Percentiles rank a stretch among this genome's conserved stretches.
phyloP scores from a whole-genome alignment of 2,329 filamentous ascomycete genomes.

The Fusarium veterinarium region DNA sequence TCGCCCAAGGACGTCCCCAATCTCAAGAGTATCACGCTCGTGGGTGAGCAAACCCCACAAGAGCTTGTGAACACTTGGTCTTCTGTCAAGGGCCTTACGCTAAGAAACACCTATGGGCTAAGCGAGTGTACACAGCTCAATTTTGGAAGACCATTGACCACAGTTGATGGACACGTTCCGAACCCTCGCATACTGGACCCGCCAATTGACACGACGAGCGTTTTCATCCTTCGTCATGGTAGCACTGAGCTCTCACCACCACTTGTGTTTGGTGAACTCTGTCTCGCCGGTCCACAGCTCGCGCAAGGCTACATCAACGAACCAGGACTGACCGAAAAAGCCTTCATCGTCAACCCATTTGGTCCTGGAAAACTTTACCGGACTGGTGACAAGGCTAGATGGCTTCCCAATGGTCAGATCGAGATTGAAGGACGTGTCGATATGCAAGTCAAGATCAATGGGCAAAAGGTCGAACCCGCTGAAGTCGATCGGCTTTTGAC shows the following conservation, averaged over 20 bases:
- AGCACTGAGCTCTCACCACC: conserved; percentile 15
- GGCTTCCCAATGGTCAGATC: conserved; percentile 21
- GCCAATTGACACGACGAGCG: conserved; percentile 15
- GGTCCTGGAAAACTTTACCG: conserved; percentile 29
- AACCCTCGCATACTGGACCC: conserved; percentile 10
- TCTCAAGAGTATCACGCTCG: conserved; percentile 25
- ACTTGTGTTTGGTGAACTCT: conserved; percentile 30
- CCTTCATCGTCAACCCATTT: conserved; percentile 25
- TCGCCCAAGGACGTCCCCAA: background rate
- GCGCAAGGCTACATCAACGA: conserved; percentile 32
- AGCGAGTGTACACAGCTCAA: conserved; percentile 41
- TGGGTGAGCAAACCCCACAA: conserved; percentile 26
- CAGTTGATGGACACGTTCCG: background rate
- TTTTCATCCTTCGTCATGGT: conserved; percentile 8
- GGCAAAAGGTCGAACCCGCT: conserved; percentile 30
- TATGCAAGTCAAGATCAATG: conserved; percentile 42
- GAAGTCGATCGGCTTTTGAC: conserved; percentile 13
- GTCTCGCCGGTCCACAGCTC: conserved; percentile 32
- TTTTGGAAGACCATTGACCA: background rate
- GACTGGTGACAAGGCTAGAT: conserved; percentile 36
- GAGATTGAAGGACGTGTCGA: conserved; percentile 40
- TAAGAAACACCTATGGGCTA: conserved; percentile 28
- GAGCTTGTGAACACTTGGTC: conserved; percentile 24
- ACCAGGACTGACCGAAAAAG: conserved; percentile 12
- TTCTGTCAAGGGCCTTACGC: background rate